phyloP scores from a whole-genome alignment of 345 rosid species.

The Durio zibethinus region DNA sequence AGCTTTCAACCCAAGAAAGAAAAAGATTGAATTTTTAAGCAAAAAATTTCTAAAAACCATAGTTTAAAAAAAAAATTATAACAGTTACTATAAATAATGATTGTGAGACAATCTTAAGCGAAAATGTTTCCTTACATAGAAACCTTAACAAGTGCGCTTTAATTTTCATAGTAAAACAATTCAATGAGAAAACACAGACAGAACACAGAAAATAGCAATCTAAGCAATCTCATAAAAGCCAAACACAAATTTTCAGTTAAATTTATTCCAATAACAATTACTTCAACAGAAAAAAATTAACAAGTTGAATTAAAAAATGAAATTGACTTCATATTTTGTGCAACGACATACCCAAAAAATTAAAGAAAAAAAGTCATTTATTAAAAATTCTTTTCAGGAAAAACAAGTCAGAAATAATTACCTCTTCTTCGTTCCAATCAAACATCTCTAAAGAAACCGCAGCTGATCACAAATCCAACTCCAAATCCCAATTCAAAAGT shows the following conservation, averaged over 20 bases:
- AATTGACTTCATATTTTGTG: not conserved
- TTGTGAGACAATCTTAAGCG: not conserved
- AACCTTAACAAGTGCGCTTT: not conserved
- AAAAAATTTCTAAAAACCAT: not conserved
- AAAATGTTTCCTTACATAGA: not conserved
- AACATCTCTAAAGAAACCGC: constrained; percentile 57
- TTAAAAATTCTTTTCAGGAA: not conserved
- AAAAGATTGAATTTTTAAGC: not conserved
- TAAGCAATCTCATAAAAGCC: not conserved
- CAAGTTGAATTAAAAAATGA: no score
- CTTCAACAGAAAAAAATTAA: no score
- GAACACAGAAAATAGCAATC: not conserved
- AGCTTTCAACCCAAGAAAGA: not conserved
- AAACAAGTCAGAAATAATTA: constrained; percentile 17
- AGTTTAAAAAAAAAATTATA: not conserved
- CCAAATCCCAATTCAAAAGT: constrained; percentile 26
- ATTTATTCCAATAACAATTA: not conserved
- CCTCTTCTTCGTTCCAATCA: constrained; percentile 99
- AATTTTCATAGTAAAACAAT: not conserved
- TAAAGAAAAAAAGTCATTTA: not conserved
- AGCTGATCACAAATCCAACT: constrained; percentile 26
- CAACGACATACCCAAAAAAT: not conserved
- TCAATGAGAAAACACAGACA: not conserved
- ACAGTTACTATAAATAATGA: not conserved
- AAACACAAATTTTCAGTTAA: not conserved